These are phyloP conservation scores for Ustilago hordei DNA, from an alignment of 1,284 basidiomycete species.

Conservation along the genomic window DNA sequence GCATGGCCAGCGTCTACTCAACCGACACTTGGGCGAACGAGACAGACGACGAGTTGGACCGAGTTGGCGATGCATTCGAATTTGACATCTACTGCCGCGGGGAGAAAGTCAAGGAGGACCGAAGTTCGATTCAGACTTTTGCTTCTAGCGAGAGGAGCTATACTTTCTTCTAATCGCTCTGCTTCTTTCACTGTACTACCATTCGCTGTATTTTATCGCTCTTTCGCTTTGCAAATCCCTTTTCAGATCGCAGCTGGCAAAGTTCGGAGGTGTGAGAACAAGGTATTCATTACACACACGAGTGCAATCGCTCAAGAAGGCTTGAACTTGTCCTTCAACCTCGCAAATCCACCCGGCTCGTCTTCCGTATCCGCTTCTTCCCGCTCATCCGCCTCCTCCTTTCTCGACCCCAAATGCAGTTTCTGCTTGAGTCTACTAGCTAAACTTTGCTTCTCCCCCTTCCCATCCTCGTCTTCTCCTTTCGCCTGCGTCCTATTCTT, in stretches of 20 bases:
- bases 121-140: constrained; percentile 20
- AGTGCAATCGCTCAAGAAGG: background rate
- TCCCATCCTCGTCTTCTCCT: constrained; percentile 23
- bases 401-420: background rate
- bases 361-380: constrained; percentile 25
- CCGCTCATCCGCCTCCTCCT: background rate
- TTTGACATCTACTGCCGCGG: constrained; percentile 1
- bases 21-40: constrained; percentile 12
- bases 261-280: background rate
- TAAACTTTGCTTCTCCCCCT: constrained; percentile 8
- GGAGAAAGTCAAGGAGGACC: background rate
- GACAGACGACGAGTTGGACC: constrained; percentile 1
- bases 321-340: constrained; percentile 32
- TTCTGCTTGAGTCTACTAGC: background rate
- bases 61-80: constrained; percentile 13
- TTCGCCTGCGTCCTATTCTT: constrained; percentile 19
- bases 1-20: constrained; percentile 20
- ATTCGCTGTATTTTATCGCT: constrained; percentile 11
- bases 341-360: constrained; percentile 20
- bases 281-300: constrained; percentile 15
- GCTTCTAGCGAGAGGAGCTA: constrained; percentile 21
- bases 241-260: background rate
- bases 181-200: background rate
- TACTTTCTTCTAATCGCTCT: constrained; percentile 18
- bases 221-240: background rate